phyloP scores from a whole-genome alignment of 2,329 filamentous ascomycete species.

The Hypomyces rosellus region DNA sequence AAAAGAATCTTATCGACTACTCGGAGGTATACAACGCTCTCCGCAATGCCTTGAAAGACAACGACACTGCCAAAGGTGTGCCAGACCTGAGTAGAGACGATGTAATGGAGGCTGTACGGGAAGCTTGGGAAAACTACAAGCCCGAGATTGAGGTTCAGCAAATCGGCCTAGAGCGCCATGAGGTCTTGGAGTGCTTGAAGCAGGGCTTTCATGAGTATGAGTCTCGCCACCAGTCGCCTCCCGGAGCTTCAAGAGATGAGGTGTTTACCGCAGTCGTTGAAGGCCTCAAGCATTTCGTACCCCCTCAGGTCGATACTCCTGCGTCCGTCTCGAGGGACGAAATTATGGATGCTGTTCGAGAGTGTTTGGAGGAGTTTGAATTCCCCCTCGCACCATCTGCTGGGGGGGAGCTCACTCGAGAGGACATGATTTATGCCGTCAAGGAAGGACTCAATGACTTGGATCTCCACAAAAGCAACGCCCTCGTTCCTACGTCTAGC shows the following conservation, averaged over 20 bases:
- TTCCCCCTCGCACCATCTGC: conserved; percentile 58
- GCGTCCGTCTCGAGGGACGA: conserved; percentile 71
- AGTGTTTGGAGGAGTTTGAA: conserved; percentile 81
- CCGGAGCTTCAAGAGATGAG: conserved; percentile 70
- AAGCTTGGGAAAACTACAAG: conserved; percentile 92
- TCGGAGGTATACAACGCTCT: conserved; percentile 83
- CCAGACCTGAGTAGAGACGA: conserved; percentile 64
- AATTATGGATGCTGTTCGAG: conserved; percentile 73
- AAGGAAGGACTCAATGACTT: conserved; percentile 51
- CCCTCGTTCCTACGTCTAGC: conserved; percentile 33
- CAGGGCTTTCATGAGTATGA: conserved; percentile 77
- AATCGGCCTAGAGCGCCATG: conserved; percentile 82
- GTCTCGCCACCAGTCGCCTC: conserved; percentile 43
- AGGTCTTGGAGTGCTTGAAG: conserved; percentile 78
- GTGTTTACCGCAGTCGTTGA: conserved; percentile 82
- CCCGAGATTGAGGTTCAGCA: conserved; percentile 88
- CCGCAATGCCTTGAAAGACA: conserved; percentile 64
- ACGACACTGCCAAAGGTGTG: conserved; percentile 39
- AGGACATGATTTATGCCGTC: conserved; percentile 59
- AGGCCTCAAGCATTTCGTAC: conserved; percentile 72
- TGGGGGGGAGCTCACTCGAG: conserved; percentile 47
- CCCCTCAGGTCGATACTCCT: conserved; percentile 65
- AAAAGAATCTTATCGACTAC: conserved; percentile 60
- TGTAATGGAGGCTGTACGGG: conserved; percentile 77
- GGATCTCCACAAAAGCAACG: conserved; percentile 37